phyloP scores from a whole-genome alignment of 192 early-diverging fungal species.

The Backusella parvicylindrica region DNA sequence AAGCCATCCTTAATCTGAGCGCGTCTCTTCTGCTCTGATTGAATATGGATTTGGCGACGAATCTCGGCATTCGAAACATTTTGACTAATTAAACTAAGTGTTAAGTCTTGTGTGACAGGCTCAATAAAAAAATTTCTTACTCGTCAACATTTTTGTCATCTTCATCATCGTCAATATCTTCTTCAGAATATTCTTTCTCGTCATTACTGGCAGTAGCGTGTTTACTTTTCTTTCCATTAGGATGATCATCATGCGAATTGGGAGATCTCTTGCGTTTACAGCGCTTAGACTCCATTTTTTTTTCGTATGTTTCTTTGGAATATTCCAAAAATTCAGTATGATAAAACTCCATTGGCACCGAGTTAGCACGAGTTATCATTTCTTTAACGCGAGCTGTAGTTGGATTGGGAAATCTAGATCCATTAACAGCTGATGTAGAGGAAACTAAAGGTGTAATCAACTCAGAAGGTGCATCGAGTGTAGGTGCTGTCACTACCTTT shows the following conservation, averaged over 20 bases:
- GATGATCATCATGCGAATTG: neutral
- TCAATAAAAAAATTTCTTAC: conserved; percentile 7
- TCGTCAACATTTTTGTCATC: conserved; percentile 9
- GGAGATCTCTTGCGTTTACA: conserved; percentile 28
- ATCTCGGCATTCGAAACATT: conserved; percentile 33
- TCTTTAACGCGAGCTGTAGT: conserved; percentile 17
- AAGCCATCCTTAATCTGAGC: conserved; percentile 49
- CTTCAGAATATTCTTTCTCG: conserved; percentile 18
- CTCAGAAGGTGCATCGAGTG: neutral
- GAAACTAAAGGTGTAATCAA: neutral
- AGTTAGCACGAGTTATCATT: conserved; percentile 16
- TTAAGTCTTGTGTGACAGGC: conserved; percentile 5
- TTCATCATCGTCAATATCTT: conserved; percentile 6
- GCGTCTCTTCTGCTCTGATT: conserved; percentile 46
- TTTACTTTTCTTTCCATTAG: neutral
- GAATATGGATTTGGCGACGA: conserved; percentile 45
- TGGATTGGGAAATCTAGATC: neutral
- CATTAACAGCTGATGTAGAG: neutral
- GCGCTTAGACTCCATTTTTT: conserved; percentile 31
- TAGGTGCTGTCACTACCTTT: neutral
- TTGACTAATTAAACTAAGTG: conserved; percentile 13
- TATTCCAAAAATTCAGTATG: conserved; percentile 23
- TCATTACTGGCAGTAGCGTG: neutral
- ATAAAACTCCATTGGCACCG: conserved; percentile 22
- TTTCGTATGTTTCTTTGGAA: conserved; percentile 21